phyloP scores from a whole-genome alignment of 139 green algal genomes.

The Micractinium sp. region DNA sequence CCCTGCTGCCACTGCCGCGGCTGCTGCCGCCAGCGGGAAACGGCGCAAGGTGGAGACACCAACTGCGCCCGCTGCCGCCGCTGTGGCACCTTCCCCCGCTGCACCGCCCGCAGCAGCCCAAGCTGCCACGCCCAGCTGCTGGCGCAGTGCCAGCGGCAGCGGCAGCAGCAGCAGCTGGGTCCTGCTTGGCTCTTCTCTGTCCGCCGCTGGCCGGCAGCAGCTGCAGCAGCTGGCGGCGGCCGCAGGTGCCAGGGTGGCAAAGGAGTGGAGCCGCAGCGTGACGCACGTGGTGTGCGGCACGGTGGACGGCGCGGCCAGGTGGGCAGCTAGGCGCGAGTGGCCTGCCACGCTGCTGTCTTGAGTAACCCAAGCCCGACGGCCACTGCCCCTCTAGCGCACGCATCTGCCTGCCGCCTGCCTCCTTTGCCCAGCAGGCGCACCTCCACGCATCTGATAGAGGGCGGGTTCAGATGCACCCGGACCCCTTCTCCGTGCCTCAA shows the following conservation, averaged over 20 bases:
- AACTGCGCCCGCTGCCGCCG: neutral
- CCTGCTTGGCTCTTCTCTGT: conserved; percentile 35
- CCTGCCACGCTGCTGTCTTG: neutral
- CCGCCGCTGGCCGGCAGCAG: neutral
- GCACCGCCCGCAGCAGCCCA: neutral
- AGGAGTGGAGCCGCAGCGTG: conserved; percentile 24
- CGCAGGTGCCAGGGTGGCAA: conserved; percentile 16
- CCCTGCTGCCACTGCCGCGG: neutral
- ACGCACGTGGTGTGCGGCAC: conserved; percentile 50
- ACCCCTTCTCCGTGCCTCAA: neutral
- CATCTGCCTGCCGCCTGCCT: neutral
- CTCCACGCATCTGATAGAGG: too few relatives aligned
- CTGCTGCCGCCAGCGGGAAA: neutral
- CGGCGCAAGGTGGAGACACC: neutral
- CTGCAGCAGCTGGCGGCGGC: conserved; percentile 29
- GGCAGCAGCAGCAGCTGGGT: conserved; percentile 17
- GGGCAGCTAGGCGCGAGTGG: neutral
- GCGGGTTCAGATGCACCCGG: neutral
- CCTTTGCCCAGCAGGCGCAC: neutral
- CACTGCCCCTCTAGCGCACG: neutral
- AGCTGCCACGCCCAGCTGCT: neutral
- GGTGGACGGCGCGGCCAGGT: conserved; percentile 19
- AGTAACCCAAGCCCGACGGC: neutral
- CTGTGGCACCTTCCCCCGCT: too few relatives aligned
- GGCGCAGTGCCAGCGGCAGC: neutral